A percentile compares a stretch with the other conserved stretches of the same genome.
Evolutionary conservation across 306 rosid genomes (phyloP).

Genomic region (Vigna radiata): DNA sequence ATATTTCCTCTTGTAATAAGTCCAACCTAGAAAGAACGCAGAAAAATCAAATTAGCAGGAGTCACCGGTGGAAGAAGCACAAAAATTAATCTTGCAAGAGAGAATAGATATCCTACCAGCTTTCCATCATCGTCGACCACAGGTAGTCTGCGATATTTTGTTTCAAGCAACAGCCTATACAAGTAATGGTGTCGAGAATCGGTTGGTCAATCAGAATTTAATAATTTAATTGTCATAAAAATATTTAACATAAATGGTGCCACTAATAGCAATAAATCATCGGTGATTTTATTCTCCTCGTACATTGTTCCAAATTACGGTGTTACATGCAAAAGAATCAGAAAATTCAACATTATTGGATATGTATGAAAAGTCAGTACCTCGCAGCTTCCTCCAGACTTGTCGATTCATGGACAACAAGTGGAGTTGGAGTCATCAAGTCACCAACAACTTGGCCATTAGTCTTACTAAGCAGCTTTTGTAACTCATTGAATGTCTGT

Average conservation of each 20-base stretch:
- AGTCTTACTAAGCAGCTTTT: conserved; percentile 83
- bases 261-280: neutral
- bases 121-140: conserved; percentile 82
- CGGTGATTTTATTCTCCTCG: neutral
- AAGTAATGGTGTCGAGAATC: conserved; percentile 21
- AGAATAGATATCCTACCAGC: conserved; percentile 62
- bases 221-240: conserved; percentile 28
- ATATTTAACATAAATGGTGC: conserved; percentile 3
- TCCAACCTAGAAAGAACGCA: conserved; percentile 70
- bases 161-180: conserved; percentile 85
- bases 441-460: conserved; percentile 96
- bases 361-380: conserved; percentile 47
- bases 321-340: neutral
- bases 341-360: conserved; percentile 1
- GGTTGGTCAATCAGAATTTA: conserved; percentile 4
- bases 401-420: conserved; percentile 82
- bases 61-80: conserved; percentile 25
- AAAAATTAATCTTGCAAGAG: neutral
- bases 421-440: conserved; percentile 92
- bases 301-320: neutral
- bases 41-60: conserved; percentile 45
- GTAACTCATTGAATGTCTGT: conserved; percentile 91
- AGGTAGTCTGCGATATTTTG: conserved; percentile 87
- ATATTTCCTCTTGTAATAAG: conserved; percentile 89
- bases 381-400: conserved; percentile 87